Evolutionary conservation across 129 eudicot species (phyloP), one percentile per base, ranked within the genome.

Genomic region (Glebionis coronaria): DNA sequence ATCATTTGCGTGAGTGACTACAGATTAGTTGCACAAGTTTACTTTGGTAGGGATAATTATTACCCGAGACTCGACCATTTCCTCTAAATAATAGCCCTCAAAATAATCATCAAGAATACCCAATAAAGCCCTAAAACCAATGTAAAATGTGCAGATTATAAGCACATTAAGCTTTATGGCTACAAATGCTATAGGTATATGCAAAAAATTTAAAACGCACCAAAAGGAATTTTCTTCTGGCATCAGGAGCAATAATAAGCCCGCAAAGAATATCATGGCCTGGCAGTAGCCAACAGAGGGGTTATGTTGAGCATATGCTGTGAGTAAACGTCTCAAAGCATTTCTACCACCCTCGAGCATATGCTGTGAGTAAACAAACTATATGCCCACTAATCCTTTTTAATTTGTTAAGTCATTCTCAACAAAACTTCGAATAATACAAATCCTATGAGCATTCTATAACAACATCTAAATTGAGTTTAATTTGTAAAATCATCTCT

Each of bases 181-280:
- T 15, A 73, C 65, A 29, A 16, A 18, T 23, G 31, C 5, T 14
- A 40, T 18, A 65, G 16, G 52, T 13, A 12, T 44, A n/a, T 3
- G 67, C 18, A 54, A 56, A 66, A 21, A 16, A 8, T 6, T 9
- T 57, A 2, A 59, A 63, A 84, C 95, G 79, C 71, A 94, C 99
- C 99, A 94, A 77, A 94, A 94, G 59, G 99, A 97, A 82, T 94
- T 94, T 85, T 94, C 99, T 81, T 94, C 99, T 11, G 97, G 92
- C 99, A 94, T 94, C 75, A 94, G 75, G 74, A 94, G 99, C 80
- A 94, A 75, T 62, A 94, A 78, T 69, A 94, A 73, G 38, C 95
- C 99, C 1, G 97, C 99, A 20, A 94, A 94, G 76, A 94, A 94
- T 69, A 90, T 94, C 99, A 94, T 94, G 50, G 99, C 99, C 99